Evolutionary conservation across 768 basidiomycete species (phyloP).

Genomic region (Lactarius deliciosus): DNA sequence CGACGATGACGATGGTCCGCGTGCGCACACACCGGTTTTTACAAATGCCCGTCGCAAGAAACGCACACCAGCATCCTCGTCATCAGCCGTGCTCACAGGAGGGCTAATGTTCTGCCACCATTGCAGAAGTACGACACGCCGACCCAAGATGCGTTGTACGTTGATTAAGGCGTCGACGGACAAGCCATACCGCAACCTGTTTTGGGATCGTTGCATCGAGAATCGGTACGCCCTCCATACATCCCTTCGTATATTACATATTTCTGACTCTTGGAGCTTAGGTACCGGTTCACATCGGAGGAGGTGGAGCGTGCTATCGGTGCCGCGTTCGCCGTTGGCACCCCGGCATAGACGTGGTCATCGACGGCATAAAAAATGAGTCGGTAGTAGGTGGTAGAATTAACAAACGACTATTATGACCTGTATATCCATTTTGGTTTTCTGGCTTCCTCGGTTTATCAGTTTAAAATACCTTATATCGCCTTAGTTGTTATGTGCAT

Average conservation of each 20-base stretch:
- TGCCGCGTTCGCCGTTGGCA: slow-evolving; percentile 10
- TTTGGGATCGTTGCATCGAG: slow-evolving; percentile 26
- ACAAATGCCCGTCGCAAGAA: background rate
- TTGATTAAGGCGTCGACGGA: background rate
- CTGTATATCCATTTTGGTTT: background rate
- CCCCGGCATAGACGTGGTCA: too few species aligned
- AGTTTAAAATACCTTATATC: too few species aligned
- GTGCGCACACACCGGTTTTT: background rate
- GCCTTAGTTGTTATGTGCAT: too few species aligned
- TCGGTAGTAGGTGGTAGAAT: too few species aligned
- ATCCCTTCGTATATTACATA: background rate
- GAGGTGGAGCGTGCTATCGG: slow-evolving; percentile 23
- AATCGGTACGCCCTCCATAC: slow-evolving; percentile 13
- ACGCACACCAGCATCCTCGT: background rate
- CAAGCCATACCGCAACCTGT: slow-evolving; percentile 10
- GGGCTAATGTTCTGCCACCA: slow-evolving; percentile 20
- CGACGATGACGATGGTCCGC: background rate
- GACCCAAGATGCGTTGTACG: slow-evolving; percentile 24
- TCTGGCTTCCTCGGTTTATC: too few species aligned
- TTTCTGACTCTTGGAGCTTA: slow-evolving; percentile 24
- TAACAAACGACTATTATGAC: too few species aligned
- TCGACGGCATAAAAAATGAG: too few species aligned
- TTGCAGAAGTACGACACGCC: slow-evolving; percentile 12
- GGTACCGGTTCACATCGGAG: slow-evolving; percentile 35
- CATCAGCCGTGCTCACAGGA: too few species aligned